Conservation (phyloP, 2,329 filamentous ascomycete genomes). For the Pseudogymnoascus sp. region DNA sequence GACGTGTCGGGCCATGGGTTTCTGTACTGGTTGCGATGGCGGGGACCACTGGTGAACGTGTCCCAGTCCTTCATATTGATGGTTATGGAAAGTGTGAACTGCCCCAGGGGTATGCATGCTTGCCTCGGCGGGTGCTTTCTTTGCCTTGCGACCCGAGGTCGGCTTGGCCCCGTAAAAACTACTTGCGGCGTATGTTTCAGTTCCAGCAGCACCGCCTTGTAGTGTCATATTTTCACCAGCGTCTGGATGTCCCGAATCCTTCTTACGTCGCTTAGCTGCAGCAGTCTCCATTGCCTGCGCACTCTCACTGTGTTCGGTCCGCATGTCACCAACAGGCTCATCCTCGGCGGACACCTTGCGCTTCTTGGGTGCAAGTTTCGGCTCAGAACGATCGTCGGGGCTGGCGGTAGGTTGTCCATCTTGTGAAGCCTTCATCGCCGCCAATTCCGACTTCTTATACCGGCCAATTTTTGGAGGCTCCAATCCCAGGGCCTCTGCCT, state of each 20-base stretch:
- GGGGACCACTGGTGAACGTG: not conserved
- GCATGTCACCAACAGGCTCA: not conserved
- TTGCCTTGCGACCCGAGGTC: not conserved
- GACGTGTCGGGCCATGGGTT: not conserved
- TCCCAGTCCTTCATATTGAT: not conserved
- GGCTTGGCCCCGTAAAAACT: not conserved
- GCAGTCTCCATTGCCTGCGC: not conserved
- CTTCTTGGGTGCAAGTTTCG: not conserved
- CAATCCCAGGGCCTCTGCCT: constrained; percentile 8
- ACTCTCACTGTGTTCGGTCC: not conserved
- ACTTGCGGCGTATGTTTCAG: not conserved
- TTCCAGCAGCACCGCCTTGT: not conserved
- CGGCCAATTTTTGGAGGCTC: constrained; percentile 11
- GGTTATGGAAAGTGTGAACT: not conserved
- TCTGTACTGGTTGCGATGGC: not conserved
- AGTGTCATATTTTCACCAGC: not conserved
- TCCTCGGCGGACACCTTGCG: not conserved
- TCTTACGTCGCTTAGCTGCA: not conserved
- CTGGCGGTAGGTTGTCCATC: not conserved
- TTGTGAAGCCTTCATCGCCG: not conserved
- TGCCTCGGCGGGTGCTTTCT: not conserved
- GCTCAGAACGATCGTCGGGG: not conserved
- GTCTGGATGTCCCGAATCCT: not conserved
- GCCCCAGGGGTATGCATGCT: not conserved
- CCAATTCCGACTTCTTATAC: constrained; percentile 9